Conservation (phyloP, 495 filamentous ascomycete species). For the Penicillium tannophilum region DNA sequence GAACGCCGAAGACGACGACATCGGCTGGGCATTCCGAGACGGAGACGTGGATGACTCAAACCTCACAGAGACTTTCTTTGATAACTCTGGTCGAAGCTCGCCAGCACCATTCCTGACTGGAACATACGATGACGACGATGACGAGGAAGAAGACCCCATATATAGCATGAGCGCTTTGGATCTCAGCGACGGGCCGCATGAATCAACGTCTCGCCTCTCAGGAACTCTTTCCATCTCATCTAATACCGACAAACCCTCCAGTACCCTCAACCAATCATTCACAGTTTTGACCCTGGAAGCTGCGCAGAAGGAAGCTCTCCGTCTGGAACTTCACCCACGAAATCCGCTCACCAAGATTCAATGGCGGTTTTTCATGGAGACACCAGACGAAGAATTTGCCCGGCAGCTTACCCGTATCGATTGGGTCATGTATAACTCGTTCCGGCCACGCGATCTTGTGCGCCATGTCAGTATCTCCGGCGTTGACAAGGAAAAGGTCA, state of each 20-base stretch:
- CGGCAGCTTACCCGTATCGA: slow-evolving; percentile 92
- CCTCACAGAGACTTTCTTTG: slow-evolving; percentile 38
- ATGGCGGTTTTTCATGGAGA: slow-evolving; percentile 83
- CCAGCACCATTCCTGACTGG: slow-evolving; percentile 39
- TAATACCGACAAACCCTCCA: slow-evolving; percentile 41
- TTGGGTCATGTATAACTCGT: slow-evolving; percentile 96
- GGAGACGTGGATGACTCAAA: slow-evolving; percentile 49
- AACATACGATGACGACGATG: slow-evolving; percentile 31
- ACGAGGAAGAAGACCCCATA: slow-evolving; percentile 45
- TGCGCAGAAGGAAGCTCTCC: slow-evolving; percentile 71
- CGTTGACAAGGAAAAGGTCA: slow-evolving; percentile 72
- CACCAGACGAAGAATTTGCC: slow-evolving; percentile 78
- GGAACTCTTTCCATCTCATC: slow-evolving; percentile 46
- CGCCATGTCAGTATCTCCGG: slow-evolving; percentile 79
- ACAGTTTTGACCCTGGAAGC: slow-evolving; percentile 62
- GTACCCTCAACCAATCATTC: slow-evolving; percentile 45
- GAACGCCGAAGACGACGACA: slow-evolving; percentile 75
- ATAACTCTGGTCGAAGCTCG: slow-evolving; percentile 44
- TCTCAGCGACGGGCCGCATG: slow-evolving; percentile 44
- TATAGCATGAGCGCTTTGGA: slow-evolving; percentile 48
- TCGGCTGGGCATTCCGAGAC: slow-evolving; percentile 73
- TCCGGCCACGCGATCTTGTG: slow-evolving; percentile 90
- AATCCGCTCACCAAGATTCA: slow-evolving; percentile 71
- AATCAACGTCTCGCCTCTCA: slow-evolving; percentile 43
- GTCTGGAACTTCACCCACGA: slow-evolving; percentile 61